Conservation (phyloP, 768 basidiomycete genomes). For the Tylopilus vinaceipallidus region DNA sequence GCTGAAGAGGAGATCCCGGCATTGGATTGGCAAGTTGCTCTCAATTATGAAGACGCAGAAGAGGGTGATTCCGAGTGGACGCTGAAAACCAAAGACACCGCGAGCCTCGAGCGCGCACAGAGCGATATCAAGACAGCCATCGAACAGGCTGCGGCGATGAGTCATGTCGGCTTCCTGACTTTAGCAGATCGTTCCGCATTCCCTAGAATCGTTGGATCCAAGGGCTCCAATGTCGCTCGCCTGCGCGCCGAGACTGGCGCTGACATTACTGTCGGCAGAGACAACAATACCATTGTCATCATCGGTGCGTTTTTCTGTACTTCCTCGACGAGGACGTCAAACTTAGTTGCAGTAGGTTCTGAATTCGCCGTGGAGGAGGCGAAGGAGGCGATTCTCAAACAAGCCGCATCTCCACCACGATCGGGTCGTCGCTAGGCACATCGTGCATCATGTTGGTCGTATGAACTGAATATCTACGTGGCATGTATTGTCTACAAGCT, state of each 20-base stretch:
- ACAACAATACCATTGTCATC: conserved; percentile 84
- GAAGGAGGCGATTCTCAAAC: conserved; percentile 72
- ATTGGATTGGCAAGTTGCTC: conserved; percentile 70
- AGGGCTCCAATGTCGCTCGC: conserved; percentile 87
- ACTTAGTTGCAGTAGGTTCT: conserved; percentile 47
- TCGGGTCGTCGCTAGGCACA: conserved; percentile 21
- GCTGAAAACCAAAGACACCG: conserved; percentile 76
- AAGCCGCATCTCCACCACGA: conserved; percentile 38
- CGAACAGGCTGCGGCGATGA: conserved; percentile 66
- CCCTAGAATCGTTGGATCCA: conserved; percentile 90
- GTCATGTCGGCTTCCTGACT: conserved; percentile 83
- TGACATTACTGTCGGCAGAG: conserved; percentile 88
- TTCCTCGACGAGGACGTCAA: neutral
- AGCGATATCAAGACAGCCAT: conserved; percentile 65
- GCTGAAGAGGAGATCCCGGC: conserved; percentile 43
- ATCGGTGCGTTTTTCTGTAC: conserved; percentile 51
- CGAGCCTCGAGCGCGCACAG: conserved; percentile 73
- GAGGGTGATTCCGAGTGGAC: conserved; percentile 88
- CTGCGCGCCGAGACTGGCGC: conserved; percentile 87
- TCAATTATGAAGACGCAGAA: conserved; percentile 77
- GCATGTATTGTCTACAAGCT: conserved; percentile 26
- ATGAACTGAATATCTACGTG: conserved; percentile 23
- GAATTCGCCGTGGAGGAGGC: conserved; percentile 67
- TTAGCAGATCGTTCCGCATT: conserved; percentile 80
- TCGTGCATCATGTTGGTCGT: neutral